Evolutionary conservation across 2,329 filamentous ascomycete genomes (phyloP), one percentile per base, ranked within the genome.

Genomic region (Aspergillus awamori): DNA sequence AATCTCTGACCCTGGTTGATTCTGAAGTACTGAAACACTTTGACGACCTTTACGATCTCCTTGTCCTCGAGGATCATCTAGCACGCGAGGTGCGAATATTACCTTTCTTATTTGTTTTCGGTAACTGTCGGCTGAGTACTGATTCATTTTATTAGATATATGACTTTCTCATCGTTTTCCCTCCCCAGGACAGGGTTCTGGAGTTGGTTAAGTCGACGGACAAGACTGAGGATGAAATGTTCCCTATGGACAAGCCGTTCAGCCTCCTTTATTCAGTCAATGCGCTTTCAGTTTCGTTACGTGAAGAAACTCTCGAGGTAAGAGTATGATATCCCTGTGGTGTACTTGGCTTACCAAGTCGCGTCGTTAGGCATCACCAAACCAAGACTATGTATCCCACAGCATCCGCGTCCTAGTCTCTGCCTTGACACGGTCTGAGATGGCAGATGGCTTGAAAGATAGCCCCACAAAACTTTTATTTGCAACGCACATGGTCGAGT

Each of bases 21-120:
- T 83, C 86, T 11, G 91, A 94, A 68, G 88, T 98, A 22, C 80
- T 95, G 67, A 84, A 87, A 60, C 91, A 96, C 74, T 96, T 97
- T 70, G 85, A 91, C 57, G 88, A 94, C 63, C 79, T 99, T 24
- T 97, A 95, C 83, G 85, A 87, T 47, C 90, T 94, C 69, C 82
- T 98, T 57, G 87, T 87, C 65, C 85, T 93, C 78, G 85, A 91
- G 48, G 88, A 93, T 61, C 82, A 80, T 53, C 79, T 92, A 45
- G 87, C 90, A 6, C 81, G 84, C 70, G 87, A 91, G 80, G 88
- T 89, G 80, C 67, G 77, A 2, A 51, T 7, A 30, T 26, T 8
- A 20, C 8, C 4, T 20, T 20, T 20, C 20, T 20, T 20, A 20
- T 20, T 20, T 20, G 20, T 20, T 20, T 20, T 20, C 20, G 20